A percentile compares a stretch with the other conserved stretches of the same genome.
phyloP scores from a whole-genome alignment of 148 eudicot species.

The Gaultheria prostrata region DNA sequence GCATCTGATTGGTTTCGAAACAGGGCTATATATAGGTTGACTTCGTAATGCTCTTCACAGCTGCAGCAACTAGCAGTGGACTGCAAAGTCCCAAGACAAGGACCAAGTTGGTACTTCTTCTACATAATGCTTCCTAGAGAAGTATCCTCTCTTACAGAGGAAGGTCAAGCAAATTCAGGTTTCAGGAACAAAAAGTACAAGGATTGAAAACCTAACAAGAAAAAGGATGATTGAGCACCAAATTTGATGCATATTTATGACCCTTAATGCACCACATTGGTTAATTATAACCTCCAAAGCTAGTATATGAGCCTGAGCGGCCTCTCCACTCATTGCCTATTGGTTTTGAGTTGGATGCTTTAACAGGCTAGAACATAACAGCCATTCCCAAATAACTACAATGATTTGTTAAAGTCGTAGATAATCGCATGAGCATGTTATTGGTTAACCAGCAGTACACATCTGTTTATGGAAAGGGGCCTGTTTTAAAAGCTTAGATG shows the following conservation, averaged over 20 bases:
- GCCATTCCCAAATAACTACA: neutral
- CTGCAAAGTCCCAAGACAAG: neutral
- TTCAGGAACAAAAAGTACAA: neutral
- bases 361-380: neutral
- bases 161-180: neutral
- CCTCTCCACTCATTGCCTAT: too few relatives aligned
- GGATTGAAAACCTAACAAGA: neutral
- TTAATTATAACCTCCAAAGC: too few relatives aligned
- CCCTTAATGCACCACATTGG: neutral
- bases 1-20: neutral
- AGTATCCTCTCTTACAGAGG: neutral
- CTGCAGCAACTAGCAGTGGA: neutral
- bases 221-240: slow-evolving; percentile 6
- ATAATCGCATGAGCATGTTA: neutral
- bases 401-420: neutral
- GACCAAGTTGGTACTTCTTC: neutral
- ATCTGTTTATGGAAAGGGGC: neutral
- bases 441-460: neutral
- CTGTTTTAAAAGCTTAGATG: neutral
- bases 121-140: neutral
- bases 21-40: neutral
- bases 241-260: neutral
- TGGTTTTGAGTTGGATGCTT: too few relatives aligned
- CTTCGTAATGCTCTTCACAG: neutral
- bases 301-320: too few relatives aligned